Evolutionary conservation across 345 rosid genomes (phyloP).

Genomic region (Arabis hirsuta): DNA sequence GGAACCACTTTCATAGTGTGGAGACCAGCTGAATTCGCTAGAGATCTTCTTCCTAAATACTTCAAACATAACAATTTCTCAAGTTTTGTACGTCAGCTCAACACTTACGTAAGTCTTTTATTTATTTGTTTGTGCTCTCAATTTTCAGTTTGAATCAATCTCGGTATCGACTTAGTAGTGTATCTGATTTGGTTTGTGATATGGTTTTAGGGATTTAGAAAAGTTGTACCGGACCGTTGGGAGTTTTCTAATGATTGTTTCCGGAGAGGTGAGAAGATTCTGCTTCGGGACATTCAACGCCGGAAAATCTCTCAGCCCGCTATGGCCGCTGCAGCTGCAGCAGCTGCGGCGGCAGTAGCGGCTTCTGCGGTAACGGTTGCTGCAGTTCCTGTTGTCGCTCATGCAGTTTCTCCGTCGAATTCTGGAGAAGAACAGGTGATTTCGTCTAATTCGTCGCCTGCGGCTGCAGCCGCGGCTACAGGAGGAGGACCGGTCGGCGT

Average conservation of each 20-base stretch:
- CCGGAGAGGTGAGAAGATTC: slow-evolving; percentile 70
- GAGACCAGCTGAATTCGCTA: slow-evolving; percentile 92
- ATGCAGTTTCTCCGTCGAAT: slow-evolving; percentile 58
- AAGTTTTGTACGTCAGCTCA: slow-evolving; percentile 94
- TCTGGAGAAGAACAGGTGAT: slow-evolving; percentile 84
- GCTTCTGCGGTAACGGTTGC: slow-evolving; percentile 43
- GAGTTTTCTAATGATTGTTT: slow-evolving; percentile 88
- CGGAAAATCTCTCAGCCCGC: slow-evolving; percentile 63
- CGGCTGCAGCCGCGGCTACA: slow-evolving; percentile 25
- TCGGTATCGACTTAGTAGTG: not conserved
- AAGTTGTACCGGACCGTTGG: slow-evolving; percentile 96
- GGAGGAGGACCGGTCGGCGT: slow-evolving; percentile 13
- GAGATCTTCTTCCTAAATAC: slow-evolving; percentile 91
- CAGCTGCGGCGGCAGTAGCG: slow-evolving; percentile 29
- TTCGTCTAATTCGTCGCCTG: slow-evolving; percentile 72
- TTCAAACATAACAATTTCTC: slow-evolving; percentile 97
- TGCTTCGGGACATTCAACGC: slow-evolving; percentile 86
- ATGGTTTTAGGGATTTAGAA: slow-evolving; percentile 74
- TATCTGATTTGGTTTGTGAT: not conserved
- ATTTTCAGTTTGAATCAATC: not conserved
- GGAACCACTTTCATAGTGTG: slow-evolving; percentile 89
- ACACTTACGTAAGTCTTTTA: slow-evolving; percentile 76
- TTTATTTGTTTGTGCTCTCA: not conserved
- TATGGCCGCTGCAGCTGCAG: slow-evolving; percentile 15
- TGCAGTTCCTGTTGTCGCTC: slow-evolving; percentile 39